Conservation (phyloP, 2,329 filamentous ascomycete genomes). For the Parastagonospora nodorum region DNA sequence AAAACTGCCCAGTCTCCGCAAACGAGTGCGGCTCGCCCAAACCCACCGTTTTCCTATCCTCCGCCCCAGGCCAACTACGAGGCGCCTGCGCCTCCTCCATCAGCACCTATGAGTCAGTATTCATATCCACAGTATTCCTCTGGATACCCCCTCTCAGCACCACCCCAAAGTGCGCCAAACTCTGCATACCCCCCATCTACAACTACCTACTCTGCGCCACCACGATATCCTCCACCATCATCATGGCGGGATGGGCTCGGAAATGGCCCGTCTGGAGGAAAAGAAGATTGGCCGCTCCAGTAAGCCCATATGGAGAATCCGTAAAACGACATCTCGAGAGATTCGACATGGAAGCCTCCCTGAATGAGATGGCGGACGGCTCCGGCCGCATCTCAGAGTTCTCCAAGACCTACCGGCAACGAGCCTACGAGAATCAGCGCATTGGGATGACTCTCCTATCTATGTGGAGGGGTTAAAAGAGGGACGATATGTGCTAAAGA, state of each 20-base stretch:
- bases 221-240: slow-evolving; percentile 38
- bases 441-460: slow-evolving; percentile 53
- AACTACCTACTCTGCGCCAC: slow-evolving; percentile 47
- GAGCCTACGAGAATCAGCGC: slow-evolving; percentile 57
- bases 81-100: slow-evolving; percentile 37
- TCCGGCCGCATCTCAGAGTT: slow-evolving; percentile 55
- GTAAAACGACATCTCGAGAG: slow-evolving; percentile 69
- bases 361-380: slow-evolving; percentile 56
- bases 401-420: slow-evolving; percentile 55
- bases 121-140: slow-evolving; percentile 50
- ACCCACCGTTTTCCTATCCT: slow-evolving; percentile 37
- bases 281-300: slow-evolving; percentile 43
- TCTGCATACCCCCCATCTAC: slow-evolving; percentile 50
- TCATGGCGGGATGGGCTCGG: slow-evolving; percentile 49
- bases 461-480: slow-evolving; percentile 55
- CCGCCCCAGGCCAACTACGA: slow-evolving; percentile 45
- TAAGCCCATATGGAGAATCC: slow-evolving; percentile 50
- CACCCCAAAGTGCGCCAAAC: slow-evolving; percentile 40
- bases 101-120: slow-evolving; percentile 47
- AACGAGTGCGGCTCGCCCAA: slow-evolving; percentile 25
- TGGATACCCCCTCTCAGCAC: slow-evolving; percentile 47
- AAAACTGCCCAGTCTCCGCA: slow-evolving; percentile 45
- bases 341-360: slow-evolving; percentile 62
- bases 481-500: slow-evolving; percentile 58
- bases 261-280: slow-evolving; percentile 39